phyloP scores from a whole-genome alignment of 306 rosid species.

The Crotalaria pallida region DNA sequence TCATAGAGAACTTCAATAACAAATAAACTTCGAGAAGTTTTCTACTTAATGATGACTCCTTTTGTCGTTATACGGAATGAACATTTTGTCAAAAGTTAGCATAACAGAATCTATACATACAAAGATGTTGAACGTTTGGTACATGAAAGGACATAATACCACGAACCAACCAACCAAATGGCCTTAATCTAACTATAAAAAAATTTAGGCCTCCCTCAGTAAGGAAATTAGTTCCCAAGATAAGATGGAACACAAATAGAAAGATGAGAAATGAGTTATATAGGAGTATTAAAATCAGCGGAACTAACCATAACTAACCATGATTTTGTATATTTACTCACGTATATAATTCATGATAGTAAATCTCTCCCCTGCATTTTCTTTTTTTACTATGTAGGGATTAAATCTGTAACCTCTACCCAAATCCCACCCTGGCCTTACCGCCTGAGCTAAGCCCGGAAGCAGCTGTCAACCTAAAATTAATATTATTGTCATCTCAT shows the following conservation, averaged over 20 bases:
- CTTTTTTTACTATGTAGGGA: not conserved
- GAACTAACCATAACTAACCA: not conserved
- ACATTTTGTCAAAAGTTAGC: not conserved
- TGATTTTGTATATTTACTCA: not conserved
- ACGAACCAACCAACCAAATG: not conserved
- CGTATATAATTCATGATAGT: not conserved
- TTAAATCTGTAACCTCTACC: not conserved
- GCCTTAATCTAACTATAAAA: not conserved
- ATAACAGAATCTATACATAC: not conserved
- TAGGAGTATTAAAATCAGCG: not conserved
- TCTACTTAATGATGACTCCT: not conserved
- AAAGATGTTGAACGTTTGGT: not conserved
- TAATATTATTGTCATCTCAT: not conserved
- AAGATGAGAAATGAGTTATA: not conserved
- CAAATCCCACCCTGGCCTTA: not conserved
- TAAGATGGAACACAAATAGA: not conserved
- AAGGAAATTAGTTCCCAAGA: not conserved
- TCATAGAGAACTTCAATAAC: conserved; percentile 3
- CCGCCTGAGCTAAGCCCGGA: not conserved
- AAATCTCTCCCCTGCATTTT: not conserved
- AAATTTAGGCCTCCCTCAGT: not conserved
- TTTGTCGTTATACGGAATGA: not conserved
- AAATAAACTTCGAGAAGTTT: not conserved
- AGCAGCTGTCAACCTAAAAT: not conserved
- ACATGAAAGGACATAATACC: not conserved